Base-by-base conservation (phyloP, 495 filamentous ascomycete species). In the Aspergillus cavernicola region DNA sequence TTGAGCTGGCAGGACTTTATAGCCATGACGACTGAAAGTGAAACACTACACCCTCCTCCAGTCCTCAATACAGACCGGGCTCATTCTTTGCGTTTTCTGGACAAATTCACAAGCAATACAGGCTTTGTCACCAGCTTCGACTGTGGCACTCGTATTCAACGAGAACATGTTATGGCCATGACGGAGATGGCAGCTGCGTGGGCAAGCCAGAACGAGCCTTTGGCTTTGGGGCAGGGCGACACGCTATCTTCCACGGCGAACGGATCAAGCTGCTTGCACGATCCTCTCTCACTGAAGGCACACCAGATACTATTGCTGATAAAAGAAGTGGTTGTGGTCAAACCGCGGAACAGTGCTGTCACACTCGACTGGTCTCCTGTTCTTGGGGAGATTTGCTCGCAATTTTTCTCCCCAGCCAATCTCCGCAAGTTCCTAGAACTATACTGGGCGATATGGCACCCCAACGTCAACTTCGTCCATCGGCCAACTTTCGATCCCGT, bases 371-470 rank as follows among this genome's bases (percentile, higher is more conserved):
- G 62, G 62, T 60, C 62, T 32, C 35, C 56, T 0, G 31, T 47
- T 1, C 47, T 62, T 4, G 53, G 55, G n/a, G 22, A 55, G 28
- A 31, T 51, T 6, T 63, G 59, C 24, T 18, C 60, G 13, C 53
- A 53, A 38, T 65, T 65, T 39, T 65, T 65, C 24, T 62, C 62
- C 0, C 59, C 62, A 2, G 19, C 47, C 0, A 65, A 63, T 23
- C 12, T 65, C 9, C 55, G 57, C 16, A 52, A 45, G 12, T 58
- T 44, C 12, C 43, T 65, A 1, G 51, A 45, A 0, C 46, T 58
- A 4, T 65, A 58, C 15, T 65, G 62, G 62, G 53, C 59, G 6
- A 56, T 65, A 10, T 63, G 62, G 62, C 52, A 62, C 26, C 59
- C 62, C 1, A 62, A 65, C 46, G 54, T 60, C 15, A 60, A 58